These are phyloP conservation scores for Alternaria triticimaculans DNA, from an alignment of 2,329 filamentous ascomycete genomes.

Conservation along the genomic window DNA sequence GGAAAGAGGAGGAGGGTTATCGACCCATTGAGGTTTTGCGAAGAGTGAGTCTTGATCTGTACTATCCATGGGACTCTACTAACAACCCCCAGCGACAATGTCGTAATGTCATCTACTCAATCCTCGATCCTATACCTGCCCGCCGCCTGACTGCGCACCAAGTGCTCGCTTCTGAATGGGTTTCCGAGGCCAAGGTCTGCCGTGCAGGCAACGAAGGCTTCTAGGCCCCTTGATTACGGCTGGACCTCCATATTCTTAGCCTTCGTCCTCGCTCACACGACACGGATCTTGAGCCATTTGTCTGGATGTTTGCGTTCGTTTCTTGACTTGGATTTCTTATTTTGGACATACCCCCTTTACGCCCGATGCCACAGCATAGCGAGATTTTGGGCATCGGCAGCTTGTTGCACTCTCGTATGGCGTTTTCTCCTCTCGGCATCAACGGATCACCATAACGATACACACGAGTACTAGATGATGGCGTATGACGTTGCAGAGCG, in stretches of 20 bases:
- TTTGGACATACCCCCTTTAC: conserved; percentile 47
- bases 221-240: conserved; percentile 53
- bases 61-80: no score
- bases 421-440: conserved; percentile 30
- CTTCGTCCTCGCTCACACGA: conserved; percentile 8
- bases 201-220: conserved; percentile 96
- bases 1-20: conserved; percentile 94
- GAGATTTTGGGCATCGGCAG: conserved; percentile 33
- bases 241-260: conserved; percentile 15
- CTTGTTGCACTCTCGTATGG: conserved; percentile 31
- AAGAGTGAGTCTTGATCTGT: conserved; percentile 81
- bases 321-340: conserved; percentile 29
- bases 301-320: conserved; percentile 25
- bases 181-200: conserved; percentile 95
- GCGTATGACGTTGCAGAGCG: conserved; percentile 13
- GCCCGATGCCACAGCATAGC: conserved; percentile 46
- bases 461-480: conserved; percentile 33
- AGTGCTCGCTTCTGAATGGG: conserved; percentile 98
- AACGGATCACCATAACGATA: conserved; percentile 24
- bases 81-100: conserved; percentile 76
- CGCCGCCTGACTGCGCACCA: conserved; percentile 95
- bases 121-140: conserved; percentile 90
- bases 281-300: conserved; percentile 30
- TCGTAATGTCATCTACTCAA: conserved; percentile 98
- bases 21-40: conserved; percentile 94